Evolutionary conservation across 208 protist genomes (phyloP).

Genomic region (Crithidia bombi): DNA sequence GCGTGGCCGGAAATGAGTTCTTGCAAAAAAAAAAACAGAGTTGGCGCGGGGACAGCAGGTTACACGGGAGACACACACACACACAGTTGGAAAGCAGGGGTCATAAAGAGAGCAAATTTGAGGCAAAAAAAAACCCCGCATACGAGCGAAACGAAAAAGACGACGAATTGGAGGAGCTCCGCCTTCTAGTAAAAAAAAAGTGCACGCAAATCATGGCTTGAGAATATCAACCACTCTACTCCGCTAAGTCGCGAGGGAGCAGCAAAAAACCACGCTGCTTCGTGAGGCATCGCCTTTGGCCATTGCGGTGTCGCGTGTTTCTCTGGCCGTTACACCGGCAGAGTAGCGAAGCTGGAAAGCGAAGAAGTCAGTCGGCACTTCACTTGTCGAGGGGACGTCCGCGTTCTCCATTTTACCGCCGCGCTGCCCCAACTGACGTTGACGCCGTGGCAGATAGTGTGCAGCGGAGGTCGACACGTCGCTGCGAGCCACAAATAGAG

Average conservation of each 20-base stretch:
- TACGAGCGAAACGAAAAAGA: not conserved
- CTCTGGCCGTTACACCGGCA: not conserved
- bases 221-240: too few relatives aligned
- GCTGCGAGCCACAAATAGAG: conserved; percentile 31
- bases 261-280: conserved; percentile 2
- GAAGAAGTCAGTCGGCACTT: conserved; percentile 24
- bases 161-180: not conserved
- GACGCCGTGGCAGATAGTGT: conserved; percentile 25
- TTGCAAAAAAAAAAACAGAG: conserved; percentile 13
- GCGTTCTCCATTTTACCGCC: not conserved
- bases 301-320: not conserved
- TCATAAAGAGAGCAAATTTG: not conserved
- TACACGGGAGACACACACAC: too few relatives aligned
- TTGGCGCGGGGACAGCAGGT: too few relatives aligned
- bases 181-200: not conserved
- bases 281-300: not conserved
- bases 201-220: not conserved
- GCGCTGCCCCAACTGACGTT: not conserved
- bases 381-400: not conserved
- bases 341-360: conserved; percentile 33
- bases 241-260: not conserved
- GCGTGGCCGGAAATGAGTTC: not conserved
- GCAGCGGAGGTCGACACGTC: conserved; percentile 24
- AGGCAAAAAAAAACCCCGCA: not conserved
- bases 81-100: too few relatives aligned